phyloP scores from a whole-genome alignment of 371 early-diverging fungal genomes.

The Gilbertella persicaria region DNA sequence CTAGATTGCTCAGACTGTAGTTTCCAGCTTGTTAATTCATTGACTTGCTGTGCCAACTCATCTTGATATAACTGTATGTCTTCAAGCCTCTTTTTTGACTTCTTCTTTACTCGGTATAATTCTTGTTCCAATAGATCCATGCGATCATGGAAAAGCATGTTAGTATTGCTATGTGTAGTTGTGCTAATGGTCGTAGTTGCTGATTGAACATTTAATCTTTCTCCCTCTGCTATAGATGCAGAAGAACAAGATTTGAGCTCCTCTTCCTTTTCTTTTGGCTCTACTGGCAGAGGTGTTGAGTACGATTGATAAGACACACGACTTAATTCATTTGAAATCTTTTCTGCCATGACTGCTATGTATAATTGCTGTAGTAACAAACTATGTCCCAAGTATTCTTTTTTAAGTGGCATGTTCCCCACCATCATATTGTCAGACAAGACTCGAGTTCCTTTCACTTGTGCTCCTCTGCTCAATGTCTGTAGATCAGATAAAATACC shows the following conservation, averaged over 20 bases:
- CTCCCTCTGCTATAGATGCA: neutral
- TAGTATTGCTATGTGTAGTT: neutral
- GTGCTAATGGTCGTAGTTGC: slow-evolving; percentile 8
- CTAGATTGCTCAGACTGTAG: slow-evolving; percentile 21
- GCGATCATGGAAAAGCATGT: slow-evolving; percentile 46
- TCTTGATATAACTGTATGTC: slow-evolving; percentile 22
- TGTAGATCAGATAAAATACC: slow-evolving; percentile 43
- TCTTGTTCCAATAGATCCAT: slow-evolving; percentile 50
- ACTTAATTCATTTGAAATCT: slow-evolving; percentile 30
- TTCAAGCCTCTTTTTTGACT: slow-evolving; percentile 32
- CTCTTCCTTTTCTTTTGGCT: neutral
- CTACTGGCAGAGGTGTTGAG: neutral
- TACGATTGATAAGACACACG: neutral
- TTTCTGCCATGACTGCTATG: slow-evolving; percentile 41
- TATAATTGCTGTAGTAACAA: slow-evolving; percentile 32
- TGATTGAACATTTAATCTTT: neutral
- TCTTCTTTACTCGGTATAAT: slow-evolving; percentile 34
- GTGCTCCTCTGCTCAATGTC: slow-evolving; percentile 17
- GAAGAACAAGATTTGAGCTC: neutral
- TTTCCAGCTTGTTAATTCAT: slow-evolving; percentile 30
- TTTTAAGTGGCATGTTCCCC: slow-evolving; percentile 45
- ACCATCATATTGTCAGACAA: slow-evolving; percentile 46
- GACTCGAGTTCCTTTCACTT: slow-evolving; percentile 19
- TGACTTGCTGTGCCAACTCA: slow-evolving; percentile 31
- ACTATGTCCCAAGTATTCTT: slow-evolving; percentile 33